phyloP scores from a whole-genome alignment of 2,329 filamentous ascomycete species.

The Ceratocystis destructans region DNA sequence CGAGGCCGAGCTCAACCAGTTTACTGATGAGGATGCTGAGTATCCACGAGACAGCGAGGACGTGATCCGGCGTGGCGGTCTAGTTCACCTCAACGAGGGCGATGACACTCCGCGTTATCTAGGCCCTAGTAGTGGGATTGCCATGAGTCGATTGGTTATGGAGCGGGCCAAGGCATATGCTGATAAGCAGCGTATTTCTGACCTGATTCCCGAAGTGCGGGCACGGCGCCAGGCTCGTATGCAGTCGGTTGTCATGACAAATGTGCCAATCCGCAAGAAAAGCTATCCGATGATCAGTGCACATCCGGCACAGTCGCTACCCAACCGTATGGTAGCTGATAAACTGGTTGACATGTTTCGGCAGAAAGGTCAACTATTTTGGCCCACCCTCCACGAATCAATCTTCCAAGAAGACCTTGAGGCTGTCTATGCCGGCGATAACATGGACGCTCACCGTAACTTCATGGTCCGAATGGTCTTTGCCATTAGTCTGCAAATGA shows the following conservation, averaged over 20 bases:
- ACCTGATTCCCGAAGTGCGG: slow-evolving; percentile 67
- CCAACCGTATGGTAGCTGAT: slow-evolving; percentile 59
- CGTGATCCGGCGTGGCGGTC: slow-evolving; percentile 72
- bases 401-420: slow-evolving; percentile 63
- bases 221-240: slow-evolving; percentile 41
- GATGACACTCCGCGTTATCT: slow-evolving; percentile 81
- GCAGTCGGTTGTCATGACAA: slow-evolving; percentile 45
- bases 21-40: slow-evolving; percentile 62
- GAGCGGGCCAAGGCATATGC: slow-evolving; percentile 91
- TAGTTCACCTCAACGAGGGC: slow-evolving; percentile 70
- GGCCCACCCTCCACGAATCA: slow-evolving; percentile 74
- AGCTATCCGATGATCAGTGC: slow-evolving; percentile 84
- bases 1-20: slow-evolving; percentile 65
- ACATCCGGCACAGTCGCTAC: slow-evolving; percentile 62
- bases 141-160: slow-evolving; percentile 89
- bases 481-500: slow-evolving; percentile 85
- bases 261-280: slow-evolving; percentile 52
- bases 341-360: slow-evolving; percentile 74
- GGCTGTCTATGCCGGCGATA: slow-evolving; percentile 61
- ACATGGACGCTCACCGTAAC: slow-evolving; percentile 63
- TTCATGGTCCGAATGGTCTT: slow-evolving; percentile 85
- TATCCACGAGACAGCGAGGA: slow-evolving; percentile 62
- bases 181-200: slow-evolving; percentile 78
- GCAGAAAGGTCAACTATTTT: slow-evolving; percentile 82
- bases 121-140: slow-evolving; percentile 87